Conservation (phyloP, 768 basidiomycete species). For the Pisolithus orientalis region DNA sequence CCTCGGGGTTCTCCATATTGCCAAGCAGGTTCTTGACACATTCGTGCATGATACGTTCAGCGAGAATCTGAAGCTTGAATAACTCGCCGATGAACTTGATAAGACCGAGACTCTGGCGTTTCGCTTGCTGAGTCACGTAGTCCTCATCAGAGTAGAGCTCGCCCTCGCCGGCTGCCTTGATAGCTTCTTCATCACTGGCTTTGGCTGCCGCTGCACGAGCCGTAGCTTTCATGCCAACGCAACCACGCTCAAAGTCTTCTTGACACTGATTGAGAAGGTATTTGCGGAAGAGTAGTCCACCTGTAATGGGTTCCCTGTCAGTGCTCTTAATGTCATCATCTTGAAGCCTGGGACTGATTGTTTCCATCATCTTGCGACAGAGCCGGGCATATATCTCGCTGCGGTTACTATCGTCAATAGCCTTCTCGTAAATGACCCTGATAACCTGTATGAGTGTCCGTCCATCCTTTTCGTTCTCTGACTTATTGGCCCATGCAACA, state of each 20-base stretch:
- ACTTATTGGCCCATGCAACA: constrained; percentile 91
- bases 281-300: constrained; percentile 93
- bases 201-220: constrained; percentile 83
- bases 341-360: constrained; percentile 79
- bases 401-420: constrained; percentile 92
- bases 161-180: constrained; percentile 58
- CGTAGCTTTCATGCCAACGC: constrained; percentile 83
- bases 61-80: constrained; percentile 97
- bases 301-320: constrained; percentile 86
- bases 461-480: constrained; percentile 87
- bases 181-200: constrained; percentile 78
- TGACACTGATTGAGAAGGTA: constrained; percentile 96
- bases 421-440: constrained; percentile 93
- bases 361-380: constrained; percentile 94
- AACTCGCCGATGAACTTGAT: constrained; percentile 98
- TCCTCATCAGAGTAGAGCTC: constrained; percentile 93
- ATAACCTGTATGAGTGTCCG: constrained; percentile 94
- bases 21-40: constrained; percentile 93
- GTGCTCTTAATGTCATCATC: constrained; percentile 79
- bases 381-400: constrained; percentile 97
- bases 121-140: constrained; percentile 93
- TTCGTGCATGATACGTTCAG: constrained; percentile 97
- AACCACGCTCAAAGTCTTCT: constrained; percentile 95
- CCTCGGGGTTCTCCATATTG: constrained; percentile 92
- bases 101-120: constrained; percentile 92